Evolutionary conservation across 2,329 filamentous ascomycete species (phyloP), one percentile per base, ranked within the genome.

Genomic region (Pseudogymnoascus sp.): DNA sequence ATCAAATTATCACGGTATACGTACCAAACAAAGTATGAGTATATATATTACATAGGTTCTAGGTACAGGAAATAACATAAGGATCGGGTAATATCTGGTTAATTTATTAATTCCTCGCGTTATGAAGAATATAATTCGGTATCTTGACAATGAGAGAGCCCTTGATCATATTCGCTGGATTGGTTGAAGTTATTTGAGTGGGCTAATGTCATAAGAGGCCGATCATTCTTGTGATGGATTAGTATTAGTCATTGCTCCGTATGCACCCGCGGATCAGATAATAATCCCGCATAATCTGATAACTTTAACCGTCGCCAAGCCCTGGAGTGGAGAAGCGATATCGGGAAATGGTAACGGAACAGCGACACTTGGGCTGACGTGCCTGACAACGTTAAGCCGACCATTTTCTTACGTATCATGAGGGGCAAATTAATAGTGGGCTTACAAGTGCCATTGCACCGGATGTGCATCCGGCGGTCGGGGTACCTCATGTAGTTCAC

Each of bases 281-380:
- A 54, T 13, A 54, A 33, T 54, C 47, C 47, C 47, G 47, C 47
- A 54, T n/a, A 54, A 54, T 54, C 47, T 54, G 47, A 54, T 54
- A 54, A 54, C 47, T 54, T 54, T 17, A 54, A 54, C 47, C 17
- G 26, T 54, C 29, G 29, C 47, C 47, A 54, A 54, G 29, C 29
- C 29, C 3, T 33, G 29, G 26, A 54, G 29, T 26, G 29, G 47
- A 33, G 47, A 33, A 33, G 47, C 47, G 47, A 54, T 6, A 54
- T 54, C 47, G 47, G 47, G 47, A 54, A 54, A 33, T 5, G n/a
- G 47, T 9, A 33, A 33, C 7, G 15, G 47, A 5, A 33, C n/a
- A 33, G 47, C 9, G n/a, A 54, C 24, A 47, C 47, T 17, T 33
- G 29, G 17, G 26, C n/a, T 54, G 29, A 17, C 47, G 33, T 33